These are phyloP conservation scores for Aureobasidium sp. DNA, from an alignment of 2,329 filamentous ascomycete genomes.

Conservation along the genomic window DNA sequence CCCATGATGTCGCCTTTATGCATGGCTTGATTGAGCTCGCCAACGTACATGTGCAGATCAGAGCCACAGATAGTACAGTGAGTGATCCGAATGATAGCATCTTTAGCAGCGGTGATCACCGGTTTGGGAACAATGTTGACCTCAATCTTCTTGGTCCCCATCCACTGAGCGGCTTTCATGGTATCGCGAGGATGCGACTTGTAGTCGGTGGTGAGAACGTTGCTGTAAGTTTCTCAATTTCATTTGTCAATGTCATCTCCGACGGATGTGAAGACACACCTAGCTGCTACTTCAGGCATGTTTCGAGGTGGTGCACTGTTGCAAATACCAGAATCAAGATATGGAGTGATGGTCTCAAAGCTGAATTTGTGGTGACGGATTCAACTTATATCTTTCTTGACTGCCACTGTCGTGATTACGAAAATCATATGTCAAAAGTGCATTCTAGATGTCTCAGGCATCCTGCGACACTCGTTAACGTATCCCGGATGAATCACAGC, in stretches of 20 bases:
- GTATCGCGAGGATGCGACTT: conserved; percentile 25
- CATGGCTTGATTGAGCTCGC: conserved; percentile 27
- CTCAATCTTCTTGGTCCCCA: conserved; percentile 16
- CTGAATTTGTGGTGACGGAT: too few relatives aligned
- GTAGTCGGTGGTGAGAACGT: conserved; percentile 22
- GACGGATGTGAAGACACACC: background rate
- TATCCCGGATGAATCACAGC: too few relatives aligned
- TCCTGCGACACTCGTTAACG: too few relatives aligned
- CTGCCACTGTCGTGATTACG: too few relatives aligned
- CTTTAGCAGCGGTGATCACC: conserved; percentile 24
- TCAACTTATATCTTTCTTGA: too few relatives aligned
- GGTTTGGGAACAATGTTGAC: background rate
- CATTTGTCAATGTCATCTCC: too few relatives aligned
- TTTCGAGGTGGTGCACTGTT: background rate
- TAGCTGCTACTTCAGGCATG: background rate
- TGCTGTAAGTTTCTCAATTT: conserved; percentile 7
- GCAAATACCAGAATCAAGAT: too few relatives aligned
- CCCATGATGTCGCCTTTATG: conserved; percentile 52
- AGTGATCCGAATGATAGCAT: conserved; percentile 31
- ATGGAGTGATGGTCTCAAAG: too few relatives aligned
- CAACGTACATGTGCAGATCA: conserved; percentile 30
- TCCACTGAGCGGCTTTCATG: conserved; percentile 27
- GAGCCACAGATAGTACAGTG: conserved; percentile 31
- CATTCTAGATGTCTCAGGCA: too few relatives aligned
- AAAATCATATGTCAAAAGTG: too few relatives aligned